Evolutionary conservation across 2,329 filamentous ascomycete genomes (phyloP).

Genomic region (Arthrobotrys conoides): DNA sequence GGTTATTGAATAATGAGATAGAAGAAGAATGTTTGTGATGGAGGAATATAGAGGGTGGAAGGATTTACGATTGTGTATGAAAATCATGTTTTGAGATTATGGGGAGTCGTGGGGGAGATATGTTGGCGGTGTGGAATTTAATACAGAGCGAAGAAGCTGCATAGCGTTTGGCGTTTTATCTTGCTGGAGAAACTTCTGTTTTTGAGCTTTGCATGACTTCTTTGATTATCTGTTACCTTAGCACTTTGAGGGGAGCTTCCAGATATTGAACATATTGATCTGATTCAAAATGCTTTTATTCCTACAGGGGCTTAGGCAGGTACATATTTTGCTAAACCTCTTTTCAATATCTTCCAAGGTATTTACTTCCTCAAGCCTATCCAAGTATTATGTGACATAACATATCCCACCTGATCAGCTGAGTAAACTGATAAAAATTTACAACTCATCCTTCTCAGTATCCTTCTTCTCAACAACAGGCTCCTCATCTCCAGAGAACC

Average conservation of each 20-base stretch:
- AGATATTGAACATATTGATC: not conserved
- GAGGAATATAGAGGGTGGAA: no score
- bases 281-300: not conserved
- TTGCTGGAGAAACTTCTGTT: not conserved
- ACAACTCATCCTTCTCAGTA: conserved; percentile 57
- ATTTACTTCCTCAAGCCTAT: not conserved
- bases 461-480: conserved; percentile 6
- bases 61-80: not conserved
- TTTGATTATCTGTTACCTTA: not conserved
- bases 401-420: not conserved
- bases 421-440: conserved; percentile 12
- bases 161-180: conserved; percentile 56
- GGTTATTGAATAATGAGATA: not conserved
- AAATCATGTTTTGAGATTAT: not conserved
- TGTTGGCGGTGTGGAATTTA: not conserved
- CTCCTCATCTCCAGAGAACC: conserved; percentile 38
- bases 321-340: not conserved
- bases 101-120: not conserved
- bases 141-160: conserved; percentile 16
- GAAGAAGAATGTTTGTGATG: not conserved
- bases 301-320: no score
- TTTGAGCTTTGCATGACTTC: conserved; percentile 4
- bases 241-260: not conserved
- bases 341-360: not conserved
- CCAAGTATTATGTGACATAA: not conserved